Evolutionary conservation across 129 eudicot genomes (phyloP).

Genomic region (Scalesia atractyloides): DNA sequence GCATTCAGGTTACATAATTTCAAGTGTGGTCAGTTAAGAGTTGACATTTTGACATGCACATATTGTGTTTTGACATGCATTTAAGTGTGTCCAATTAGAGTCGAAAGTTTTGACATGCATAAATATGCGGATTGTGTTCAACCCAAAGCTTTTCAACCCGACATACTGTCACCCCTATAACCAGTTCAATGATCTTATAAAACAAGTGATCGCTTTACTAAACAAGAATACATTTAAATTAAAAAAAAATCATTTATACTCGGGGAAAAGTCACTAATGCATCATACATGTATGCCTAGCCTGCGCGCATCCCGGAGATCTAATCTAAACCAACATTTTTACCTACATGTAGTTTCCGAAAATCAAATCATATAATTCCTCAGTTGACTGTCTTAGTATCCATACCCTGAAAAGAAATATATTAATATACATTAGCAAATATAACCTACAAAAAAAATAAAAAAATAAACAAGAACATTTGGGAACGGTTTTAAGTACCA

Average conservation of each 20-base stretch:
- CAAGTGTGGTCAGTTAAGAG: too few relatives aligned
- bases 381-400: constrained; percentile 53
- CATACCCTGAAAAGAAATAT: constrained; percentile 53
- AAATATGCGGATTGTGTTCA: too few relatives aligned
- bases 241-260: constrained; percentile 21
- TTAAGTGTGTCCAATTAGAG: too few relatives aligned
- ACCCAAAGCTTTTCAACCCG: too few relatives aligned
- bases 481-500: constrained; percentile 22
- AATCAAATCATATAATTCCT: constrained; percentile 19
- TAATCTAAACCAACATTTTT: constrained; percentile 21
- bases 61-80: too few relatives aligned
- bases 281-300: constrained; percentile 26
- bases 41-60: too few relatives aligned
- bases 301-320: constrained; percentile 30
- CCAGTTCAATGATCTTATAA: neutral
- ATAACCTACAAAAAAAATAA: neutral
- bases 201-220: neutral
- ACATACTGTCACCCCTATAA: too few relatives aligned
- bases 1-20: too few relatives aligned
- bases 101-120: too few relatives aligned
- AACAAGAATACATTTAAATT: neutral
- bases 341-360: constrained; percentile 21
- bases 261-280: constrained; percentile 7
- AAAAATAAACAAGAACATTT: neutral
- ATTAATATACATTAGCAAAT: neutral